Evolutionary conservation across 1,139 yeast species (phyloP), one percentile per base, ranked within the genome.

Genomic region (Candida tunisiensis): DNA sequence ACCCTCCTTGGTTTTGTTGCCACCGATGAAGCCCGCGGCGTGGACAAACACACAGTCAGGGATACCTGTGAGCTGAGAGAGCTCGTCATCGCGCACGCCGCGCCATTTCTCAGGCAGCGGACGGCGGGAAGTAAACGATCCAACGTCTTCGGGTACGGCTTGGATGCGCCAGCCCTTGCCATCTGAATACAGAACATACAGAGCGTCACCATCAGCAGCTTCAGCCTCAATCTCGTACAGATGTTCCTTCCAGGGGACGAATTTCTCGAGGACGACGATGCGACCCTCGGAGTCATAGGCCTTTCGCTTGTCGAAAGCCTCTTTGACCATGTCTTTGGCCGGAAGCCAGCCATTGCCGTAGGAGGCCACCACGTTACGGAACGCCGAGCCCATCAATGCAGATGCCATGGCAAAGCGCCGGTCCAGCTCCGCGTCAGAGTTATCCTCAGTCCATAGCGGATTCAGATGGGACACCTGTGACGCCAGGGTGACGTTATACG

Each of bases 1-100:
- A 15, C 78, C 78, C 28, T 82, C 95, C 39, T 63, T 58, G 18
- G 92, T 64, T 45, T 72, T 63, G 34, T 91, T 82, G 28, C 99
- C 99, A 20, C 98, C 98, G 47, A 88, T 88, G 55, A 88, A 88
- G 1, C 99, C 98, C 25, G 93, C 80, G 24, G 96, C 95, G 44
- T 88, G 99, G 31, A 91, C 71, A 49, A 88, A 88, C 18, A 85
- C 71, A 47, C 94, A 79, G 3, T 80, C 94, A 13, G 69, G 71
- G 32, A 88, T 67, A 12, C 93, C 94, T 21, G 83, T 59, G 40
- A 65, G 57, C 37, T 72, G 60, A 36, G 78, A 69, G 42, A 88
- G 63, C 24, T 62, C 78, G 19, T 77, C 85, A 47, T 88, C 98
- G 47, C 98, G 70, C 28, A 85, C 58, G 17, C 99, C 99, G 59